Evolutionary conservation across 2,329 filamentous ascomycete species (phyloP).

Genomic region (Arthroderma sp.): DNA sequence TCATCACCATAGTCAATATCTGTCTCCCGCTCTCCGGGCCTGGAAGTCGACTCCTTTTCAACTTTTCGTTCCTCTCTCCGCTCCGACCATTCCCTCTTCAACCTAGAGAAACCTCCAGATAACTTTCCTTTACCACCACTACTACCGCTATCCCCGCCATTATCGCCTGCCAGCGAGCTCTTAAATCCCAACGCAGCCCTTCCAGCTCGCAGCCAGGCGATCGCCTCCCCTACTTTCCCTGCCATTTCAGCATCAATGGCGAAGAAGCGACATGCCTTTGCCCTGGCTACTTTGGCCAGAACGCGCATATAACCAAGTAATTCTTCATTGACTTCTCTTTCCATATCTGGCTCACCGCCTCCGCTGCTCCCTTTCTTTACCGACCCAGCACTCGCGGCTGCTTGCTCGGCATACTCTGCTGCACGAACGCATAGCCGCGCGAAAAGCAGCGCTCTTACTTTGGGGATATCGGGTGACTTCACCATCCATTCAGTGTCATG

Average conservation of each 20-base stretch:
- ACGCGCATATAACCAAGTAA: slow-evolving; percentile 64
- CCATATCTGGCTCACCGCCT: slow-evolving; percentile 1
- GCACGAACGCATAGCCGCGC: slow-evolving; percentile 78
- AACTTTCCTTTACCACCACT: slow-evolving; percentile 14
- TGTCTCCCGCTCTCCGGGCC: slow-evolving; percentile 18
- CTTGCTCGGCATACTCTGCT: slow-evolving; percentile 71
- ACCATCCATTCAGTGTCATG: slow-evolving; percentile 96
- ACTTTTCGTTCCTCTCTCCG: slow-evolving; percentile 66
- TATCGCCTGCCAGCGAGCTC: slow-evolving; percentile 28
- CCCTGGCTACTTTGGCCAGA: slow-evolving; percentile 59
- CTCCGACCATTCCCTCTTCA: slow-evolving; percentile 65
- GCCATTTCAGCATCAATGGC: slow-evolving; percentile 77
- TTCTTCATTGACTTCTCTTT: slow-evolving; percentile 47
- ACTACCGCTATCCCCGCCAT: slow-evolving; percentile 25
- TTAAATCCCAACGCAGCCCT: slow-evolving; percentile 58
- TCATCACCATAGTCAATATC: slow-evolving; percentile 48
- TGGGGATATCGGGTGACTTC: slow-evolving; percentile 71
- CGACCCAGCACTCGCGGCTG: slow-evolving; percentile 39
- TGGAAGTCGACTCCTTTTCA: slow-evolving; percentile 46
- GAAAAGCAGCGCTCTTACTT: slow-evolving; percentile 77
- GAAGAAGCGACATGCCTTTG: slow-evolving; percentile 79
- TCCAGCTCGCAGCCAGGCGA: slow-evolving; percentile 75
- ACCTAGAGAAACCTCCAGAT: slow-evolving; percentile 29
- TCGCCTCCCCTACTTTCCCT: slow-evolving; percentile 67
- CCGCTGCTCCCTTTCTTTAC: slow-evolving; percentile 17